Evolutionary conservation across 441 rosid species (phyloP), one percentile per base, ranked within the genome.

Genomic region (Populus hybrid): DNA sequence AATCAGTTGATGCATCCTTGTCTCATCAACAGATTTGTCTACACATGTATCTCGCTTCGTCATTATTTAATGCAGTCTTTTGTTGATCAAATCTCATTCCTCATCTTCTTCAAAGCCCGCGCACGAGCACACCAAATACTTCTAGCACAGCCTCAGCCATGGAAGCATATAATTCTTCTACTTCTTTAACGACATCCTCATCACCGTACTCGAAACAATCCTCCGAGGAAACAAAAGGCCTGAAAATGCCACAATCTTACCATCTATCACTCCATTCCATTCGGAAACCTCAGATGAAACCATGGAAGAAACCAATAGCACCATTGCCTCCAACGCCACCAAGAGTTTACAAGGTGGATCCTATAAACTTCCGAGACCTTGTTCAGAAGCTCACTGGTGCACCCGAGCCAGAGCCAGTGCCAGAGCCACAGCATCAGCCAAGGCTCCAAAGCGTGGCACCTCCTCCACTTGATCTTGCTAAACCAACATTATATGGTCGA

Each of bases 321-420:
- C 97, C 92, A 23, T 75, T 84, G 79, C 90, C 90, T 7, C 90
- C 95, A 21, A 83, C 80, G 46, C 87, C 86, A 18, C 89, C 93
- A 0, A 87, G 77, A 70, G 86, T 92, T 18, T 94, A 90, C 89
- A 82, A 72, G 76, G 98, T 94, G 7, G 91, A 92, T 40, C 86
- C 93, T 26, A 59, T 82, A 0, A 82, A 94, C 84, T 94, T 94
- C 88, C 80, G 87, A 81, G 91, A 88, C 36, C 87, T 91, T 82
- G 98, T 94, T 76, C 98, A 93, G 83, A 76, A 83, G 84, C 92
- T 94, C 32, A 94, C 98, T 1, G 97, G 92, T 32, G 83, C 89
- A 24, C 81, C 89, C 7, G 82, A 68, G 8, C 9, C 9, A 7
- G 46, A 2, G 46, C 46, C 9, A 7, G 46, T 9, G 46, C 46